phyloP scores from a whole-genome alignment of 805 yeast species.

The Danielia reshetovae region DNA sequence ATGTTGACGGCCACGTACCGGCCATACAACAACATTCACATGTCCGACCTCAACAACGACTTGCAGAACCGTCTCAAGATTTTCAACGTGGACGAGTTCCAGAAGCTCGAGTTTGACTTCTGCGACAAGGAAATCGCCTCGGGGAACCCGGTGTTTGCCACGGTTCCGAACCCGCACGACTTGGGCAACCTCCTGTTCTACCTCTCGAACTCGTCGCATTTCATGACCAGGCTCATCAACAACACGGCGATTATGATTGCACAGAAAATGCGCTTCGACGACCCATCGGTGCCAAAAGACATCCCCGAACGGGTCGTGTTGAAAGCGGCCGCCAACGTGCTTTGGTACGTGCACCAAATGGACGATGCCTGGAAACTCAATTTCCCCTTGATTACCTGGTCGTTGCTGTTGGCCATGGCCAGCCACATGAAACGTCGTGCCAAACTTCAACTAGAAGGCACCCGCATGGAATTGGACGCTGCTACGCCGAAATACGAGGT shows the following conservation, averaged over 20 bases:
- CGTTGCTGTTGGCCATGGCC: conserved; percentile 3
- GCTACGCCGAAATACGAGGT: conserved; percentile 9
- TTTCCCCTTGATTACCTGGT: conserved; percentile 23
- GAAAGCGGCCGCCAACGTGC: conserved; percentile 23
- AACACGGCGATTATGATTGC: conserved; percentile 23
- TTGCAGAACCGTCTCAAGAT: conserved; percentile 13
- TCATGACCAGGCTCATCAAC: conserved; percentile 25
- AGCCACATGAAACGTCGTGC: conserved; percentile 4
- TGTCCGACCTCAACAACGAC: conserved; percentile 8
- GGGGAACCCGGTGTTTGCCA: neutral
- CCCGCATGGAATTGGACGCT: conserved; percentile 2
- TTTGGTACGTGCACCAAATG: conserved; percentile 21
- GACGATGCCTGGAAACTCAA: conserved; percentile 18
- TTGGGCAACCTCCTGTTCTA: conserved; percentile 9
- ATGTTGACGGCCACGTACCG: conserved; percentile 34
- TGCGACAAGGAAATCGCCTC: conserved; percentile 19
- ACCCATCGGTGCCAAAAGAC: conserved; percentile 17
- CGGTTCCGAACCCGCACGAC: no score
- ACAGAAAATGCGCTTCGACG: conserved; percentile 26
- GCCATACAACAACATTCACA: conserved; percentile 23
- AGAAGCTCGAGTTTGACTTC: conserved; percentile 22
- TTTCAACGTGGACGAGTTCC: conserved; percentile 25
- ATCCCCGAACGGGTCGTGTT: conserved; percentile 22
- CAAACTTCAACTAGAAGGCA: conserved; percentile 1
- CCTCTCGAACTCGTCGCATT: conserved; percentile 18